Percentiles rank a stretch among this genome's conserved stretches.
Evolutionary conservation across 257 asterid genomes (phyloP).

Genomic region (Cordia subcordata): DNA sequence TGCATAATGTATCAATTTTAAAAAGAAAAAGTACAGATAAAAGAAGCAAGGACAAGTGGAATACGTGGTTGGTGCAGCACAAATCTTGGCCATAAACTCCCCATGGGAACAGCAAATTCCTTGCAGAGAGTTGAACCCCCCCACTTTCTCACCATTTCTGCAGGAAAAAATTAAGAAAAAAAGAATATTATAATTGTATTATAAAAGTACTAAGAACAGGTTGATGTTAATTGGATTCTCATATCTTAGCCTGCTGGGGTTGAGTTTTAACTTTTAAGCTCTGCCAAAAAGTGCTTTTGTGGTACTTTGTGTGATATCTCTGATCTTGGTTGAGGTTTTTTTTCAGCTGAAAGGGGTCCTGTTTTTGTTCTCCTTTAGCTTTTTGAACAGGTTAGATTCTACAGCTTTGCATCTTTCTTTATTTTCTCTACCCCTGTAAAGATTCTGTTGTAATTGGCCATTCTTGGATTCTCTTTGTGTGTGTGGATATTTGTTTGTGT

Average conservation of each 20-base stretch:
- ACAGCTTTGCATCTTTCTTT: not conserved
- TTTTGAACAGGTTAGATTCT: slow-evolving; percentile 4
- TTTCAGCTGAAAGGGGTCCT: not conserved
- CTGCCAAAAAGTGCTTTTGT: not conserved
- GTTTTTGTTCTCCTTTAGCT: not conserved
- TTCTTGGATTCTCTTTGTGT: not conserved
- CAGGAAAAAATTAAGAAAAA: not conserved
- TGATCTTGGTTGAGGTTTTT: not conserved
- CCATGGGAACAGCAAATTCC: not conserved
- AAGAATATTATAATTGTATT: no score
- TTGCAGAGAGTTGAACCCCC: not conserved
- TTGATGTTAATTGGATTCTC: not conserved
- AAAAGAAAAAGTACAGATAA: not conserved
- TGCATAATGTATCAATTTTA: no score
- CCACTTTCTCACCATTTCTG: not conserved
- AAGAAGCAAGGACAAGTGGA: not conserved
- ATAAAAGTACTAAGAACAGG: no score
- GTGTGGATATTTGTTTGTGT: not conserved
- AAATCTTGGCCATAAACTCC: slow-evolving; percentile 6
- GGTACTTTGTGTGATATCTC: not conserved
- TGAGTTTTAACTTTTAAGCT: slow-evolving; percentile 1
- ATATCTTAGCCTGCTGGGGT: not conserved
- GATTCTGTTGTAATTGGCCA: not conserved
- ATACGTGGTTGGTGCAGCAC: slow-evolving; percentile 29
- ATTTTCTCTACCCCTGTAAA: not conserved